A percentile compares a stretch with the other conserved stretches of the same genome.
Conservation (phyloP, 352 stramenopile genomes). For the Globisporangium cystogenes region DNA sequence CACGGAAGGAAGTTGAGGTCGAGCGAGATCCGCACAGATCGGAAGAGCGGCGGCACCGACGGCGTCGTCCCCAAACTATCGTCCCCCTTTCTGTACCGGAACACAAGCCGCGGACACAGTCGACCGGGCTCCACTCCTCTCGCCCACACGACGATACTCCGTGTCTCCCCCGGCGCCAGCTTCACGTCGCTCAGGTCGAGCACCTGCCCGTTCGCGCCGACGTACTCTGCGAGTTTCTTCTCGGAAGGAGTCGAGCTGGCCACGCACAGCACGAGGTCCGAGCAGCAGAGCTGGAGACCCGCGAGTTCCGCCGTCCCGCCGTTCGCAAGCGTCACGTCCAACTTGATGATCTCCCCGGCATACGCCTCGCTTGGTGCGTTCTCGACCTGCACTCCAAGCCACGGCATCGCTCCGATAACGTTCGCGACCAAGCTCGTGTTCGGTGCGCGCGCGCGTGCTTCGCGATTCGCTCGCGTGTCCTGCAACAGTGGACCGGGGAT, state of each 20-base stretch:
- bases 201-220: constrained; percentile 63
- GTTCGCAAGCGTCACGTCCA: constrained; percentile 54
- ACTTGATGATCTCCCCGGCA: constrained; percentile 57
- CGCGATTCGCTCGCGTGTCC: constrained; percentile 70
- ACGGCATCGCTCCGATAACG: constrained; percentile 71
- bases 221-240: constrained; percentile 31
- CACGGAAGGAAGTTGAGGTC: constrained; percentile 53
- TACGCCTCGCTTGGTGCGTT: constrained; percentile 32
- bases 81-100: constrained; percentile 48
- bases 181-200: constrained; percentile 45
- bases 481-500: constrained; percentile 77
- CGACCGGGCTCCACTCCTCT: constrained; percentile 32
- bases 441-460: constrained; percentile 60
- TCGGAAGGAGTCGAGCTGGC: constrained; percentile 12
- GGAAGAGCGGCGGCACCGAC: constrained; percentile 17
- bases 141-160: constrained; percentile 47
- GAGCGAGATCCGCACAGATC: constrained; percentile 53
- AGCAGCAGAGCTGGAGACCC: constrained; percentile 58
- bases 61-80: constrained; percentile 9
- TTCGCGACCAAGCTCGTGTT: constrained; percentile 76
- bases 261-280: constrained; percentile 53
- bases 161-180: constrained; percentile 46
- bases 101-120: constrained; percentile 47
- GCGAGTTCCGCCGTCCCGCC: constrained; percentile 40
- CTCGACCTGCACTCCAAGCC: constrained; percentile 69